A percentile compares a stretch with the other conserved stretches of the same genome.
Conservation (phyloP, 116 monocot species). For the Phalaenopsis hybrid region DNA sequence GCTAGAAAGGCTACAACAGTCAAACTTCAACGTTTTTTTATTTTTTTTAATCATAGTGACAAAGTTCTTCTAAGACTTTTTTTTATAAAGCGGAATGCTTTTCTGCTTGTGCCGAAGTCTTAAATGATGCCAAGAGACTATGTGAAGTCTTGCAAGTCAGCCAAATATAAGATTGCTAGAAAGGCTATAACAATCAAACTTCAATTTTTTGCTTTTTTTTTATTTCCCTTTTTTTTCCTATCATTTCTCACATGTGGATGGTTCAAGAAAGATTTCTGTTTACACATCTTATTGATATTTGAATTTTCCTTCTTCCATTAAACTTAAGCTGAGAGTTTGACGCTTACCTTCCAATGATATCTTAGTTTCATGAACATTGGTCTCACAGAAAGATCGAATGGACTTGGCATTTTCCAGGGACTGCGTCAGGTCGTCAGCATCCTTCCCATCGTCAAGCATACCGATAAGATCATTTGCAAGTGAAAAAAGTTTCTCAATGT, state of each 20-base stretch:
- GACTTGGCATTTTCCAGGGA: conserved; percentile 21
- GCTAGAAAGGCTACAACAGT: not conserved
- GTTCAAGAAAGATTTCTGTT: not conserved
- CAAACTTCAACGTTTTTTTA: not conserved
- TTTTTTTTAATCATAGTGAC: not conserved
- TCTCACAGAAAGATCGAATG: conserved; percentile 21
- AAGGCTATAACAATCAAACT: not conserved
- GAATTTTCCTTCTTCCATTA: not conserved
- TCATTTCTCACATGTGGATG: not conserved
- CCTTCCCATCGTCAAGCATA: conserved; percentile 33
- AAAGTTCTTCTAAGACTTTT: not conserved
- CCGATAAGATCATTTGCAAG: conserved; percentile 44
- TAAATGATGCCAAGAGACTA: not conserved
- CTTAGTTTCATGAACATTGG: conserved; percentile 22
- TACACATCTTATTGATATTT: not conserved
- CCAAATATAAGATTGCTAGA: not conserved
- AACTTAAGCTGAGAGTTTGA: not conserved
- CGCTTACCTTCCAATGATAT: conserved; percentile 33
- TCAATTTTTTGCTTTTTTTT: not conserved
- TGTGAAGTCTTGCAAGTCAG: not conserved
- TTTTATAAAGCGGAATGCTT: not conserved
- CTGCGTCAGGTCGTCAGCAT: conserved; percentile 37
- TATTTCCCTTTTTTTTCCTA: not conserved
- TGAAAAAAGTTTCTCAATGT: conserved; percentile 31
- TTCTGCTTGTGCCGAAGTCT: not conserved